Conservation (phyloP, 345 rosid species). For the Sapria himalayana region DNA sequence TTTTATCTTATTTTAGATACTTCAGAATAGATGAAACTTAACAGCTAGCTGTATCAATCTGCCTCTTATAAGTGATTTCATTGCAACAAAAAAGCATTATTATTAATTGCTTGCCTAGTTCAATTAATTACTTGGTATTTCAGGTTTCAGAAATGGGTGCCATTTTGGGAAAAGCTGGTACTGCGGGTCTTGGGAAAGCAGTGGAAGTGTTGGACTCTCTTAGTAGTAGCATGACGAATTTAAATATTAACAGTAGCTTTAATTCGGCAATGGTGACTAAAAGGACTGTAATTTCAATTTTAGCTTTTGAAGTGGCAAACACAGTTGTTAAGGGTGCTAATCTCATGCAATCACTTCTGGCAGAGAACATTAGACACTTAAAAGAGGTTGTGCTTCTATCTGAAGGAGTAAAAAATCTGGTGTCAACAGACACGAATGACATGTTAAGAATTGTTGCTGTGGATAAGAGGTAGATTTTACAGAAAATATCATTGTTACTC, state of each 20-base stretch:
- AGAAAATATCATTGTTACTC: no score
- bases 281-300: slow-evolving; percentile 60
- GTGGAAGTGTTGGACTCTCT: slow-evolving; percentile 83
- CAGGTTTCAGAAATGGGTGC: slow-evolving; percentile 90
- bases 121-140: slow-evolving; percentile 7
- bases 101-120: not conserved
- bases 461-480: slow-evolving; percentile 59
- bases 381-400: slow-evolving; percentile 80
- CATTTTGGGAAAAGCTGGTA: slow-evolving; percentile 72
- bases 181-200: slow-evolving; percentile 72
- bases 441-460: slow-evolving; percentile 59
- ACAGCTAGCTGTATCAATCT: no score
- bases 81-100: no score
- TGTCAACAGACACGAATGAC: slow-evolving; percentile 70
- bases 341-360: slow-evolving; percentile 76
- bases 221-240: slow-evolving; percentile 85
- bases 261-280: slow-evolving; percentile 57
- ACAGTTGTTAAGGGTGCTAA: slow-evolving; percentile 86
- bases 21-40: no score
- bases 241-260: slow-evolving; percentile 46
- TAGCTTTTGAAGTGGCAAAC: slow-evolving; percentile 91
- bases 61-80: no score
- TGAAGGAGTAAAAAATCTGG: slow-evolving; percentile 63
- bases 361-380: slow-evolving; percentile 42
- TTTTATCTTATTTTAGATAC: no score